Conservation (phyloP, 169 alveolate species). For the Cyclospora cayetanensis region DNA sequence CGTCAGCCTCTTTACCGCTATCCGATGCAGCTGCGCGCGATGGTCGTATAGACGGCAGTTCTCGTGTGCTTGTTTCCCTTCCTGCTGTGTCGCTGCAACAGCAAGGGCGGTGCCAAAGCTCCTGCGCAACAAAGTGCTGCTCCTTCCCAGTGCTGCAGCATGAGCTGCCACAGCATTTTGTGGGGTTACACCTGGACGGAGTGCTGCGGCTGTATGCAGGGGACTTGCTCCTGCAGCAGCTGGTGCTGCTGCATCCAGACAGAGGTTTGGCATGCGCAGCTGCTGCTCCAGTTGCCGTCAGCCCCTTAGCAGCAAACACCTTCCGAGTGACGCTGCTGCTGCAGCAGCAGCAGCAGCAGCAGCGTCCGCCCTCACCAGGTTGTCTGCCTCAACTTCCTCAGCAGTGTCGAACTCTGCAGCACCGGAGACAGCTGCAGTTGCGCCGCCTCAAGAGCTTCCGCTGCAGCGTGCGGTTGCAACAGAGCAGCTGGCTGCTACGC, state of each 20-base stretch:
- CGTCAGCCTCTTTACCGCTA: not conserved
- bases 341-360: not conserved
- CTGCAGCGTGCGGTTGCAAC: not conserved
- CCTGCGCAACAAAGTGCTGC: too few species aligned
- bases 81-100: too few species aligned
- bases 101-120: too few species aligned
- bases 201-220: not conserved
- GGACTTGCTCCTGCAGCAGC: not conserved
- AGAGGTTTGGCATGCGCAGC: not conserved
- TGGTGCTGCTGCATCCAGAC: not conserved
- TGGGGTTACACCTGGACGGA: not conserved
- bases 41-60: too few species aligned
- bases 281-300: not conserved
- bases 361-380: too few species aligned
- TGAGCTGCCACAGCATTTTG: not conserved
- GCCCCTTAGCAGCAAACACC: not conserved
- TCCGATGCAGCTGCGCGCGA: not conserved
- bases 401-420: not conserved
- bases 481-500: not conserved
- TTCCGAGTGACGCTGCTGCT: not conserved
- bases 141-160: not conserved
- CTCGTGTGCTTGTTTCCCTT: too few species aligned
- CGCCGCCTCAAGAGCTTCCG: not conserved
- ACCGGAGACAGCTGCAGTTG: too few species aligned
- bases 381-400: not conserved